phyloP scores from a whole-genome alignment of 2,329 filamentous ascomycete species.

The Beauveria brongniartii region DNA sequence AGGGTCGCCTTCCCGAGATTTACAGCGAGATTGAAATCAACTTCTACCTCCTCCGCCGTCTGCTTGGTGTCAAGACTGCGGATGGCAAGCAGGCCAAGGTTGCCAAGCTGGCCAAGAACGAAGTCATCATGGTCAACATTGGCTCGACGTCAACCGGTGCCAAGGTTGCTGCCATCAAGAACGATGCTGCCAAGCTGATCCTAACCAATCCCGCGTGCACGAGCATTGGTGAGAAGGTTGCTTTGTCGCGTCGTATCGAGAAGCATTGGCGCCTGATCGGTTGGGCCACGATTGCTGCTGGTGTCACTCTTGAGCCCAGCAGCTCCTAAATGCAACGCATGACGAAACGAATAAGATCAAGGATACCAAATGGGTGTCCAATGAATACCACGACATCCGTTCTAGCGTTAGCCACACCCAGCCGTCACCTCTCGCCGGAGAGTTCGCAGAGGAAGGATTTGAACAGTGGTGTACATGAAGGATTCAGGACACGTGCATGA shows the following conservation, averaged over 20 bases:
- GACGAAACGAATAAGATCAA: not conserved
- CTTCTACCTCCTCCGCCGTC: conserved; percentile 92
- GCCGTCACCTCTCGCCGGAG: not conserved
- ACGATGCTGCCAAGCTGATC: conserved; percentile 91
- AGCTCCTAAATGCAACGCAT: conserved; percentile 27
- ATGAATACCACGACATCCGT: not conserved
- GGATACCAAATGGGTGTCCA: not conserved
- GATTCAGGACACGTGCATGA: not conserved
- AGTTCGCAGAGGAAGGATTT: not conserved
- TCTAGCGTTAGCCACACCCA: not conserved
- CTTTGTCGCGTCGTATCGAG: conserved; percentile 90
- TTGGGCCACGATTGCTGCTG: conserved; percentile 72
- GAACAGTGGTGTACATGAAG: conserved; percentile 2
- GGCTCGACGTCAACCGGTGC: conserved; percentile 94
- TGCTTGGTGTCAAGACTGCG: conserved; percentile 93
- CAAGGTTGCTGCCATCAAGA: conserved; percentile 94
- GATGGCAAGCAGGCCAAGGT: conserved; percentile 99
- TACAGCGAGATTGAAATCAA: conserved; percentile 99
- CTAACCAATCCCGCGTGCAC: conserved; percentile 93
- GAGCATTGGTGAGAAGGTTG: conserved; percentile 96
- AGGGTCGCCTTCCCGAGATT: conserved; percentile 88
- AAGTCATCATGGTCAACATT: conserved; percentile 99
- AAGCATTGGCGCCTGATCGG: conserved; percentile 98
- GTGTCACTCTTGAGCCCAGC: conserved; percentile 47
- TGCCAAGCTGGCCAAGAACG: conserved; percentile 94